phyloP scores from a whole-genome alignment of 257 asterid species.

The Nicotiana obtusifolia region DNA sequence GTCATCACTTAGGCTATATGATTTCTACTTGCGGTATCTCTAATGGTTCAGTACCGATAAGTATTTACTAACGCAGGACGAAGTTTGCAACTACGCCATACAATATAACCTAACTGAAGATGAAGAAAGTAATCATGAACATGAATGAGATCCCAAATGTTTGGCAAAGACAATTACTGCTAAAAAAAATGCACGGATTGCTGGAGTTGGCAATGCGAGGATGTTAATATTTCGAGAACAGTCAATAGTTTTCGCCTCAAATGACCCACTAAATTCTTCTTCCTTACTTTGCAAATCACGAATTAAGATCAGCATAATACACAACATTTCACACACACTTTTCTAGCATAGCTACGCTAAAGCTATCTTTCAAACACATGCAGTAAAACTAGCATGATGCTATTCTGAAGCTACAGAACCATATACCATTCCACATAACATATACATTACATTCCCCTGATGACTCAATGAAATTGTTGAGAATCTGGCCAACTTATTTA shows the following conservation, averaged over 20 bases:
- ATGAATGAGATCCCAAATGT: too few relatives aligned
- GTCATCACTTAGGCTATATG: too few relatives aligned
- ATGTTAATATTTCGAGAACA: too few relatives aligned
- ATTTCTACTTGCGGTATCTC: too few relatives aligned
- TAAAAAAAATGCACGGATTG: too few relatives aligned
- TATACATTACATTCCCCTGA: neutral
- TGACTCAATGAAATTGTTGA: conserved; percentile 2
- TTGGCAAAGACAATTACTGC: too few relatives aligned
- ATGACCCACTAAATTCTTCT: neutral
- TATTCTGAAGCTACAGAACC: neutral
- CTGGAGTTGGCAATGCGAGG: too few relatives aligned
- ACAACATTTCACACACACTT: neutral
- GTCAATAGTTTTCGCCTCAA: neutral
- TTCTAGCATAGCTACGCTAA: neutral
- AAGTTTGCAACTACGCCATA: too few relatives aligned
- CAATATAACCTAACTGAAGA: too few relatives aligned
- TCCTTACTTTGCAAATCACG: neutral
- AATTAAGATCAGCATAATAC: neutral
- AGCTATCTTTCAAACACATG: neutral
- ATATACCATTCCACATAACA: neutral
- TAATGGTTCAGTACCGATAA: too few relatives aligned
- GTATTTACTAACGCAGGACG: too few relatives aligned
- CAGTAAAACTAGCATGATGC: neutral
- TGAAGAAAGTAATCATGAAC: too few relatives aligned
- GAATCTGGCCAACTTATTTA: neutral